Evolutionary conservation across 192 early-diverging fungal species (phyloP).

Genomic region (Paraglomus occultum): DNA sequence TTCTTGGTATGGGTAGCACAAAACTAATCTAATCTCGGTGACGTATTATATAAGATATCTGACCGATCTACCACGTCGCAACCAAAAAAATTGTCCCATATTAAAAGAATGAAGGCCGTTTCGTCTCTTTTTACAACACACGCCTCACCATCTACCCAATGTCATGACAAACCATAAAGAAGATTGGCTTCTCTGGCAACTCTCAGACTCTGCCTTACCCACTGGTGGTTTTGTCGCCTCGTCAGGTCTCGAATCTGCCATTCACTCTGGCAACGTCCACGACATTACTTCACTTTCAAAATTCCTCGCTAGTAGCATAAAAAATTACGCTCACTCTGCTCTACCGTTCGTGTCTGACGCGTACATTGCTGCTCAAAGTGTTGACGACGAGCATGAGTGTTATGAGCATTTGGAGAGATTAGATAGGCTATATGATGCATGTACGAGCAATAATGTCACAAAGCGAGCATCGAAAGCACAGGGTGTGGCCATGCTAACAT

Average conservation of each 20-base stretch:
- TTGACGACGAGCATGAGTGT: slow-evolving; percentile 22
- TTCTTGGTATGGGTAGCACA: too few relatives aligned
- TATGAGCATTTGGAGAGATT: slow-evolving; percentile 37
- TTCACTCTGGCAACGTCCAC: slow-evolving; percentile 64
- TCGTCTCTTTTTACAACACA: too few relatives aligned
- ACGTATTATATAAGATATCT: too few relatives aligned
- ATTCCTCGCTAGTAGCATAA: slow-evolving; percentile 61
- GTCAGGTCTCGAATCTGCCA: slow-evolving; percentile 82
- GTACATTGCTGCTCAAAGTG: slow-evolving; percentile 37
- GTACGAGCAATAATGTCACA: slow-evolving; percentile 59
- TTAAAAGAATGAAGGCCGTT: too few relatives aligned
- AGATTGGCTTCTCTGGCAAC: slow-evolving; percentile 75
- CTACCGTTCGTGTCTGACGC: slow-evolving; percentile 67
- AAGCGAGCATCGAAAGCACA: slow-evolving; percentile 66
- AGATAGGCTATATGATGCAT: slow-evolving; percentile 45
- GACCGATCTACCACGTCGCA: too few relatives aligned
- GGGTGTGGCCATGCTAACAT: slow-evolving; percentile 65
- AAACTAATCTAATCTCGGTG: too few relatives aligned
- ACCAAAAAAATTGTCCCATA: too few relatives aligned
- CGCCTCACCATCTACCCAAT: too few relatives aligned
- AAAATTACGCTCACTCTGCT: slow-evolving; percentile 67
- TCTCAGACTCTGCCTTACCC: slow-evolving; percentile 91
- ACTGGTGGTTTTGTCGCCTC: slow-evolving; percentile 96
- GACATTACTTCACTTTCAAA: slow-evolving; percentile 32
- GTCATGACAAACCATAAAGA: neutral